Percentiles rank a stretch among this genome's conserved stretches.
Conservation (phyloP, 1,284 basidiomycete species). For the Exobasidium rhododendri region DNA sequence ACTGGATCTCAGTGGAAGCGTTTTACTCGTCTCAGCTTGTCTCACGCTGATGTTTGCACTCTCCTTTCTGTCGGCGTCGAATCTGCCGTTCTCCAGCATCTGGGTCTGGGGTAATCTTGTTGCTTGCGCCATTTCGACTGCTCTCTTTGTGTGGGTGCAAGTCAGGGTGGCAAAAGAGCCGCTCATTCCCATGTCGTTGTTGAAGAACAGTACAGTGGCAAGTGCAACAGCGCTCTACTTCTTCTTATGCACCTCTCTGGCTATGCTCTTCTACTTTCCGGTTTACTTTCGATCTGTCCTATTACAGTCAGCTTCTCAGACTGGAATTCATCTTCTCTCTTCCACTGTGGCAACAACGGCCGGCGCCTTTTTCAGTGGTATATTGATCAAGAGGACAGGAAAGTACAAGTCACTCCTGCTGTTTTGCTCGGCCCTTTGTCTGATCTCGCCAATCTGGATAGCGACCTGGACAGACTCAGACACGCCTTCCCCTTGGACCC, state of each 20-base stretch:
- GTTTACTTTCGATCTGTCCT: not conserved
- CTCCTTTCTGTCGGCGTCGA: not conserved
- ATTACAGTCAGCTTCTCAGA: not conserved
- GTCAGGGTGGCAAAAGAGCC: not conserved
- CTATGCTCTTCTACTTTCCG: constrained; percentile 2
- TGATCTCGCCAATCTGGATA: not conserved
- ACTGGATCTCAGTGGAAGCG: not conserved
- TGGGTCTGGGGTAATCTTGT: not conserved
- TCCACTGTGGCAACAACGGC: not conserved
- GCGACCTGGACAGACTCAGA: not conserved
- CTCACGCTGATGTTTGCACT: not conserved
- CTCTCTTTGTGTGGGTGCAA: not conserved
- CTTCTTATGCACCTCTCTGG: not conserved
- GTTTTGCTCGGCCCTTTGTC: not conserved
- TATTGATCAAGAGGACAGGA: not conserved
- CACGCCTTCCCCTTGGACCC: not conserved
- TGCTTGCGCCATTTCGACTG: not conserved
- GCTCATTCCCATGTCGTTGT: not conserved
- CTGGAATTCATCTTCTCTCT: not conserved
- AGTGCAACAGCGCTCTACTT: not conserved
- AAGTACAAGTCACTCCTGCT: not conserved
- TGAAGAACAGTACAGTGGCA: not conserved
- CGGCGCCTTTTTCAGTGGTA: not conserved
- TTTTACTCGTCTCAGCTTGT: not conserved
- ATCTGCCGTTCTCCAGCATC: not conserved